Base-by-base conservation (phyloP, 2,329 filamentous ascomycete genomes). In the Calonectria henricotiae region DNA sequence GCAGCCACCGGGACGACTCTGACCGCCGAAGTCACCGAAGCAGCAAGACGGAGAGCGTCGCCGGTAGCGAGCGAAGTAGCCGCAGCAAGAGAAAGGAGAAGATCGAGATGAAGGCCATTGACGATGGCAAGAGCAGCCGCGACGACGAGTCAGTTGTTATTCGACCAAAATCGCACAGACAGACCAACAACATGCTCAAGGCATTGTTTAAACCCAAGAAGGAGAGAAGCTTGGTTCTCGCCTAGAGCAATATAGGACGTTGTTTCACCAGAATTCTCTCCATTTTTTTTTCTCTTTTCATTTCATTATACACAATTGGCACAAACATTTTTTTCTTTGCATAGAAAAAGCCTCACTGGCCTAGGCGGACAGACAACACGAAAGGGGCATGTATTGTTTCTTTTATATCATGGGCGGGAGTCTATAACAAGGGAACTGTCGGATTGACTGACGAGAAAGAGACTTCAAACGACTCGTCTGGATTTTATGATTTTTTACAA, bases 121-220 rank as follows among this genome's bases (percentile, higher is more conserved):
- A 84, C n/a, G 81, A 83, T 54, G 78, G 80, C 44, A 72, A 75
- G 60, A 78, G 79, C 73, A 67, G 77, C 70, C 73, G 79, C 63
- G 73, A 74, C 79, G 83, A 83, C 61, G 83, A 83, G 58, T 82
- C 83, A n/a, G 65, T 82, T 35, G 83, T 85, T 2, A 72, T 87
- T n/a, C 80, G 85, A 46, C 84, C 85, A 11, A 88, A 86, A 78
- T 84, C 83, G 71, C 83, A 86, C 74, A 82, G 83, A 71, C 85
- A 84, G 75, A 78, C 79, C 63, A 80, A 77, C 46, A 89, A 86
- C 76, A 88, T 90, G 87, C 84, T 91, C 72, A 90, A 89, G 82
- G 81, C 84, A 3, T 73, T 90, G 68, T 90, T 91, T 77, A 88
- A 87, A 83, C 87, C 84, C 81, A 89, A 88, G 69, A 78, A 75